Evolutionary conservation across 2,329 filamentous ascomycete species (phyloP).

Genomic region (Colletotrichum tropicicola): DNA sequence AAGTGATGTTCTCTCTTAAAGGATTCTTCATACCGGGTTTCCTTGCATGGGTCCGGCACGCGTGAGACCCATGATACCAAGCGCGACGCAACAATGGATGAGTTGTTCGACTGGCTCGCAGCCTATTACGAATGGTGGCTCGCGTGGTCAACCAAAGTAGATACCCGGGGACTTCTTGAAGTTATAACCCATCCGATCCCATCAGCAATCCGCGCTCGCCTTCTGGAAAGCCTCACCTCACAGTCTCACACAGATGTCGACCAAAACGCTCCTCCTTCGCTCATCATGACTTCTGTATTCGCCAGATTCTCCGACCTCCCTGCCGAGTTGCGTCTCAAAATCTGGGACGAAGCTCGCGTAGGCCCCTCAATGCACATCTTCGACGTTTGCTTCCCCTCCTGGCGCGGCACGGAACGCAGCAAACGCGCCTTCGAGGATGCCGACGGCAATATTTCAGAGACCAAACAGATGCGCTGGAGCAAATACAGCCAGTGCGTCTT

Average conservation of each 20-base stretch:
- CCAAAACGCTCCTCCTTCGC: too few relatives aligned
- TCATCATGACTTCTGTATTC: not conserved
- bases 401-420: slow-evolving; percentile 19
- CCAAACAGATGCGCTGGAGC: not conserved
- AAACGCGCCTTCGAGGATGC: slow-evolving; percentile 6
- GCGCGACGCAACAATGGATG: not conserved
- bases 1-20: not conserved
- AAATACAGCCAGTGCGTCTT: slow-evolving; percentile 25
- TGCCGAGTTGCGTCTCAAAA: slow-evolving; percentile 21
- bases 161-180: not conserved
- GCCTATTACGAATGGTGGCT: not conserved
- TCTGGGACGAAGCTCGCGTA: slow-evolving; percentile 22
- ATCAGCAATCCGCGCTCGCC: not conserved
- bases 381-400: slow-evolving; percentile 39
- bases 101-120: not conserved
- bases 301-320: slow-evolving; percentile 17
- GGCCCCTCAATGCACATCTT: slow-evolving; percentile 39
- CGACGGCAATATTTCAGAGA: not conserved
- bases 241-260: not conserved
- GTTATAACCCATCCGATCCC: not conserved
- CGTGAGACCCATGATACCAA: too few relatives aligned
- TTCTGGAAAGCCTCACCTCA: not conserved
- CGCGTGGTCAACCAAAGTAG: not conserved
- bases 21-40: not conserved
- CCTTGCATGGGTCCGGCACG: too few relatives aligned